These are phyloP conservation scores for Coemansia sp. DNA, from an alignment of 192 early-diverging fungal species.

Conservation along the genomic window DNA sequence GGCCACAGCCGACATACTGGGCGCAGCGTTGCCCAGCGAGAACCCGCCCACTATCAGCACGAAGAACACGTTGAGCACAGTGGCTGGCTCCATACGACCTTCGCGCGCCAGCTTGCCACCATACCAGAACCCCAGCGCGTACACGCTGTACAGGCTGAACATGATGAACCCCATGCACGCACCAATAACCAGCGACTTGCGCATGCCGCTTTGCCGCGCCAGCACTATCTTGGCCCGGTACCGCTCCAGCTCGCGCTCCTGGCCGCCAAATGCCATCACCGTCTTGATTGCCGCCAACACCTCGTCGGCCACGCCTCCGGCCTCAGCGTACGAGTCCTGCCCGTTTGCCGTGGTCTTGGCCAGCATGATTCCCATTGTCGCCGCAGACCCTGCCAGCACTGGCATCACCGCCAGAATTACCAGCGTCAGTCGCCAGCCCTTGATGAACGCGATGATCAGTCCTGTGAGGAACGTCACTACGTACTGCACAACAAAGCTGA, in stretches of 20 bases:
- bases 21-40: slow-evolving; percentile 65
- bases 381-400: slow-evolving; percentile 57
- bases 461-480: slow-evolving; percentile 68
- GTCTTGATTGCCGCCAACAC: slow-evolving; percentile 81
- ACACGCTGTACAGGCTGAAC: slow-evolving; percentile 71
- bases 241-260: slow-evolving; percentile 63
- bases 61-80: slow-evolving; percentile 85
- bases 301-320: slow-evolving; percentile 84
- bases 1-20: slow-evolving; percentile 72
- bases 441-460: slow-evolving; percentile 73
- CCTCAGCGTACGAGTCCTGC: slow-evolving; percentile 73
- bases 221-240: slow-evolving; percentile 62
- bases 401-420: slow-evolving; percentile 79
- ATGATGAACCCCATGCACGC: slow-evolving; percentile 71
- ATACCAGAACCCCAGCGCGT: slow-evolving; percentile 84
- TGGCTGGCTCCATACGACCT: slow-evolving; percentile 43
- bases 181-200: slow-evolving; percentile 61
- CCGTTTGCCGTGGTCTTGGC: slow-evolving; percentile 47
- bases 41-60: slow-evolving; percentile 83
- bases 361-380: slow-evolving; percentile 59
- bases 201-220: slow-evolving; percentile 64
- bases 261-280: slow-evolving; percentile 80
- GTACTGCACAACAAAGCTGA: slow-evolving; percentile 66
- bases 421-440: slow-evolving; percentile 79
- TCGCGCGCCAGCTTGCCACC: slow-evolving; percentile 62